Conservation (phyloP, 306 rosid species). For the Luffa acutangula region DNA sequence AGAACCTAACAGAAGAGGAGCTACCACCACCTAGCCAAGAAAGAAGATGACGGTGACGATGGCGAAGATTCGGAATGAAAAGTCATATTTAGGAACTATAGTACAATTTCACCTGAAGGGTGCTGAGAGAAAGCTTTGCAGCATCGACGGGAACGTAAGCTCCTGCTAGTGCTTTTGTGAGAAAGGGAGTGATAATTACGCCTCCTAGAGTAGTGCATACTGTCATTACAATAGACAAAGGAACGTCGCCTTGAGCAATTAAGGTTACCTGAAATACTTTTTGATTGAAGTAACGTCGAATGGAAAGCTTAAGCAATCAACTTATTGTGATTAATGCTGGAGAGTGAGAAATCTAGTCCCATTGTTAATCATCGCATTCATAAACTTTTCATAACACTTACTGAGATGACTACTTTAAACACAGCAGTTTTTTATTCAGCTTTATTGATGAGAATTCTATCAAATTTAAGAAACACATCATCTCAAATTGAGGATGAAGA, state of each 20-base stretch:
- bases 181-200: slow-evolving; percentile 28
- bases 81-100: too few relatives aligned
- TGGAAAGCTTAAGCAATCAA: not conserved
- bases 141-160: slow-evolving; percentile 26
- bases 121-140: slow-evolving; percentile 26
- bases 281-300: not conserved
- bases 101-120: slow-evolving; percentile 19
- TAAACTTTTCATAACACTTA: not conserved
- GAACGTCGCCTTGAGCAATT: slow-evolving; percentile 35
- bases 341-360: not conserved
- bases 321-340: not conserved
- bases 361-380: not conserved
- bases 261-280: slow-evolving; percentile 31
- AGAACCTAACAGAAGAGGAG: slow-evolving; percentile 28
- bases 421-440: not conserved
- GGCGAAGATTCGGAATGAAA: too few relatives aligned
- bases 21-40: slow-evolving; percentile 26
- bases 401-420: not conserved
- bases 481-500: too few relatives aligned
- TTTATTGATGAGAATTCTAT: too few relatives aligned
- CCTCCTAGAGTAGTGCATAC: slow-evolving; percentile 35
- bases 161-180: slow-evolving; percentile 23
- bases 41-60: too few relatives aligned
- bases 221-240: slow-evolving; percentile 34
- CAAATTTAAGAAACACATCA: too few relatives aligned